Base-by-base conservation (phyloP, 257 asterid species). In the Rehmannia glutinosa region DNA sequence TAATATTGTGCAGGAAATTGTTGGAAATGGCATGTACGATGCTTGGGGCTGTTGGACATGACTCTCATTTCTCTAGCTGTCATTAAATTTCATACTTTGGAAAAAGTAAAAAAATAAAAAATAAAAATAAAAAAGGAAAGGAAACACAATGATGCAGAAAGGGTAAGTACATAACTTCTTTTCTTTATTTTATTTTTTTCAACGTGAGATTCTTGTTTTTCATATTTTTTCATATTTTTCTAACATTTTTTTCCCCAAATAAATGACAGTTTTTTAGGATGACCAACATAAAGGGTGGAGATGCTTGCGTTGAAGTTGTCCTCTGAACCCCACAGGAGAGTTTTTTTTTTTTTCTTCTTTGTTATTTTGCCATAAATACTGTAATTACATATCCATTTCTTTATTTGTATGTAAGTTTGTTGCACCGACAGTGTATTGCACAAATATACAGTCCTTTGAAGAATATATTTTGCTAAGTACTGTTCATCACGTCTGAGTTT, bases 21-120 rank as follows among this genome's bases (percentile, higher is more conserved):
- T 15, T 93, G 89, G 97, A 93, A 80, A 75, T 90, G 73, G 83
- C 96, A 32, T 93, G 97, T 71, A 75, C 75, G 25, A 42, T 90
- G 82, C 76, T 93, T 80, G 94, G 93, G 42, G 77, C 85, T 19
- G 82, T 92, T 63, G 98, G 96, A 28, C 86, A 79, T 41, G 75
- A 71, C 62, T 73, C 80, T n/a, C 77, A 55, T 71, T 77, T 92
- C 84, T 71, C 82, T 35, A 84, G 93, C 76, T 93, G 98, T 73
- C 80, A 78, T 72, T 92, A 76, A 74, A 69, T 38, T 64, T 77
- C 51, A 66, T 50, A 65, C 69, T 47, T 23, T 70, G n/a, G 69
- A 69, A 67, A 69, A 47, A 30, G 16, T 8, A 36, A 51, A 56
- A 68, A 39, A 20, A 63, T 9, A 67, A 35, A 28, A 35, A 53